Evolutionary conservation across 352 stramenopile genomes (phyloP), one percentile per base, ranked within the genome.

Genomic region (Globisporangium uncinulatum): DNA sequence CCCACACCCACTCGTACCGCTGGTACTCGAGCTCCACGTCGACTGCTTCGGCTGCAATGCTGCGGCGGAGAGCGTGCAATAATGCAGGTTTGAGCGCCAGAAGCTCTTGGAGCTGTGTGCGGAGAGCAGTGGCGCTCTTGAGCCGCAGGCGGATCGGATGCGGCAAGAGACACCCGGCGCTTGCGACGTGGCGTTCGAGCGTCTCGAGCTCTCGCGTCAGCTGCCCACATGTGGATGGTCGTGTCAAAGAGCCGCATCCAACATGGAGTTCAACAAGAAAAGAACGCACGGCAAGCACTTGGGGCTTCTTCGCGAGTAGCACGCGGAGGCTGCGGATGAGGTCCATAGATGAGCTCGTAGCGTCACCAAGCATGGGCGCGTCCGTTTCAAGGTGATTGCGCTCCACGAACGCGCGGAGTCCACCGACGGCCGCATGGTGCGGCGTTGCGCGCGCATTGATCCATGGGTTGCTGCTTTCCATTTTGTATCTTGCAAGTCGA

Each of bases 21-120:
- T 82, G 71, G 47, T 83, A 67, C 49, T 71, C 54, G 56, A 79
- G 70, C 51, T 79, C 70, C 19, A 80, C 50, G 32, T 71, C 65
- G 3, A 85, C 51, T 39, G 60, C 73, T 50, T 75, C 67, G 37
- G 52, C 61, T 42, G 48, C 57, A 41, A 62, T 63, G 55, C 60
- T 67, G 54, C 71, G 73, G 29, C 67, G 65, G 15, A 81, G 63
- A 24, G 71, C 69, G 17, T 65, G 62, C 48, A 84, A 49, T 17
- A 84, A 37, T 20, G 79, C 61, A 29, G 65, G 66, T 54, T 81
- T 69, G 61, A 74, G 68, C 24, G 51, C 55, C 10, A 84, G 39
- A 10, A 78, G 39, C 17, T 68, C 51, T 9, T 59, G 48, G 13
- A 82, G 51, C 10, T 80, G 65, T 2, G 58, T 54, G 13, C 55